Evolutionary conservation across 768 basidiomycete species (phyloP).

Genomic region (Termitomyces sp.): DNA sequence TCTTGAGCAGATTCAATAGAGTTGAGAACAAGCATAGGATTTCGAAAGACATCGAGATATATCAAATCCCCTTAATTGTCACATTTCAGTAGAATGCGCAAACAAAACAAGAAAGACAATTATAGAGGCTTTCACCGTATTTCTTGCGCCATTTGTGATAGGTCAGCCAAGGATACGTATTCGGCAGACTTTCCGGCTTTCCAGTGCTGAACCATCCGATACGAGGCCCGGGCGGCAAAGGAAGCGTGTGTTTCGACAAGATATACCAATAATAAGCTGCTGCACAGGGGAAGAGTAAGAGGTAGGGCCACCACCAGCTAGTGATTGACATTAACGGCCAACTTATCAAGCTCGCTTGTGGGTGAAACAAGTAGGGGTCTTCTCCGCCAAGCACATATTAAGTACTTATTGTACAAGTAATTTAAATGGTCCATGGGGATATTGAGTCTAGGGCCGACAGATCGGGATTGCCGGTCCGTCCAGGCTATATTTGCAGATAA

Average conservation of each 20-base stretch:
- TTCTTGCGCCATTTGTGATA: constrained; percentile 3
- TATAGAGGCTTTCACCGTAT: background rate
- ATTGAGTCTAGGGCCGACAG: background rate
- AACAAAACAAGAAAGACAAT: no score
- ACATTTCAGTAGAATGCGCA: background rate
- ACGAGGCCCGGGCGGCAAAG: constrained; percentile 8
- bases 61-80: constrained; percentile 3
- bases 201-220: constrained; percentile 1
- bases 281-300: background rate
- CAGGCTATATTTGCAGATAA: no score
- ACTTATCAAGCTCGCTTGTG: background rate
- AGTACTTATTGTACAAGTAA: background rate
- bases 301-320: constrained; percentile 3
- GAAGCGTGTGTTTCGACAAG: background rate
- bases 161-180: constrained; percentile 6
- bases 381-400: background rate
- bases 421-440: background rate
- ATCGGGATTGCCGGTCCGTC: background rate
- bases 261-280: background rate
- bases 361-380: background rate
- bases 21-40: constrained; percentile 25
- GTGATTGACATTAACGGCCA: background rate
- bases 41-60: constrained; percentile 5
- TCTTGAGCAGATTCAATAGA: constrained; percentile 27
- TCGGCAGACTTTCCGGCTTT: constrained; percentile 4